phyloP scores from a whole-genome alignment of 2,329 filamentous ascomycete species.

The Epichloe uncinata region DNA sequence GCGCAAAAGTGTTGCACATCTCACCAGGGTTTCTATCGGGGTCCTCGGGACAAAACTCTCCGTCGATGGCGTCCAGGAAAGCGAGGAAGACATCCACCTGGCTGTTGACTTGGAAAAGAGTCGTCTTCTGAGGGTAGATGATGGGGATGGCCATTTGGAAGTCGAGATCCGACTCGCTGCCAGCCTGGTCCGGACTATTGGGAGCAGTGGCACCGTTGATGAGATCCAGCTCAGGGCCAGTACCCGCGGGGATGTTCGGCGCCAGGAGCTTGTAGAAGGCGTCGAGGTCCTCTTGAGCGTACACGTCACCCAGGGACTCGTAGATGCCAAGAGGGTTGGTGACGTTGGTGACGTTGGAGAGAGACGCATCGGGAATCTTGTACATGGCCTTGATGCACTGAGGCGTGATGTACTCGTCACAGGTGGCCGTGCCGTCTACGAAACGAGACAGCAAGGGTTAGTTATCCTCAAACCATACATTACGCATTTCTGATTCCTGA shows the following conservation, averaged over 20 bases:
- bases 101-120: constrained; percentile 30
- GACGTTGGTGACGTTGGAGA: constrained; percentile 25
- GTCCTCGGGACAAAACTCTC: constrained; percentile 35
- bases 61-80: constrained; percentile 35
- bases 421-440: constrained; percentile 15
- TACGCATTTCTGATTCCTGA: background rate
- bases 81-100: constrained; percentile 28
- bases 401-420: constrained; percentile 42
- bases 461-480: background rate
- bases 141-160: constrained; percentile 39
- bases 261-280: constrained; percentile 32
- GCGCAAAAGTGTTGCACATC: constrained; percentile 13
- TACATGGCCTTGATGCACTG: constrained; percentile 40
- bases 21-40: constrained; percentile 30
- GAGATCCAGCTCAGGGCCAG: constrained; percentile 29
- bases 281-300: constrained; percentile 34
- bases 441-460: background rate
- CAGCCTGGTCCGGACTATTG: constrained; percentile 15
- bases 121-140: constrained; percentile 36
- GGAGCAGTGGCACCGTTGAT: constrained; percentile 35
- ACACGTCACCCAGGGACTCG: constrained; percentile 37
- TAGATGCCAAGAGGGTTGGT: constrained; percentile 38
- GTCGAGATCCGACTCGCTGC: constrained; percentile 39
- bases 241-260: constrained; percentile 26
- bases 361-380: constrained; percentile 25